A percentile compares a stretch with the other conserved stretches of the same genome.
phyloP scores from a whole-genome alignment of 1,284 basidiomycete species.

The Trichosporon sp. region DNA sequence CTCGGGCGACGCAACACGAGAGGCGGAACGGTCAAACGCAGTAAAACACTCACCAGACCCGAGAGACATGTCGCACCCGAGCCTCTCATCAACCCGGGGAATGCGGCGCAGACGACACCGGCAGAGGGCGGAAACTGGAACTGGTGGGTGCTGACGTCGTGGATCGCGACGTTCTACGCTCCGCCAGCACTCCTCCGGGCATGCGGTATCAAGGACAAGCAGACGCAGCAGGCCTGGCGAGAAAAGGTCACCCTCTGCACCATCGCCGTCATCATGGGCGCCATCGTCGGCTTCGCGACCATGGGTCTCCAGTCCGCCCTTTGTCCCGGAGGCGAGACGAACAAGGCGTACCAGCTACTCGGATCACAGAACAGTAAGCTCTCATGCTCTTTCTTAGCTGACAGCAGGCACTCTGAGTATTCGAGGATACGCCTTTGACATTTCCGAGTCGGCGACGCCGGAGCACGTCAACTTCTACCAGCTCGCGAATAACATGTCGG shows the following conservation, averaged over 20 bases:
- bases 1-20: slow-evolving; percentile 18
- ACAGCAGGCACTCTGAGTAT: slow-evolving; percentile 70
- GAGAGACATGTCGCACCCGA: slow-evolving; percentile 91
- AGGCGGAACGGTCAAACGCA: slow-evolving; percentile 60
- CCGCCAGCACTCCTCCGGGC: slow-evolving; percentile 73
- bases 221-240: slow-evolving; percentile 88
- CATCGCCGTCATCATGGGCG: slow-evolving; percentile 78
- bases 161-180: slow-evolving; percentile 86
- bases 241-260: slow-evolving; percentile 95
- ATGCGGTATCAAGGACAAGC: slow-evolving; percentile 75
- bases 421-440: slow-evolving; percentile 76
- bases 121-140: slow-evolving; percentile 51
- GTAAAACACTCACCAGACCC: slow-evolving; percentile 93
- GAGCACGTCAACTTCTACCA: slow-evolving; percentile 63
- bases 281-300: slow-evolving; percentile 83
- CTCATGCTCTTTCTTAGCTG: background rate
- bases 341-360: slow-evolving; percentile 40
- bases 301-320: slow-evolving; percentile 91
- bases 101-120: slow-evolving; percentile 13
- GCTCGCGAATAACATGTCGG: slow-evolving; percentile 65
- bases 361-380: slow-evolving; percentile 48
- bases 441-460: slow-evolving; percentile 65
- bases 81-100: slow-evolving; percentile 79
- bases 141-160: slow-evolving; percentile 80
- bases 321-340: slow-evolving; percentile 66